Base-by-base conservation (phyloP, 176 grass and related monocot species). In the Oryza coarctata region DNA sequence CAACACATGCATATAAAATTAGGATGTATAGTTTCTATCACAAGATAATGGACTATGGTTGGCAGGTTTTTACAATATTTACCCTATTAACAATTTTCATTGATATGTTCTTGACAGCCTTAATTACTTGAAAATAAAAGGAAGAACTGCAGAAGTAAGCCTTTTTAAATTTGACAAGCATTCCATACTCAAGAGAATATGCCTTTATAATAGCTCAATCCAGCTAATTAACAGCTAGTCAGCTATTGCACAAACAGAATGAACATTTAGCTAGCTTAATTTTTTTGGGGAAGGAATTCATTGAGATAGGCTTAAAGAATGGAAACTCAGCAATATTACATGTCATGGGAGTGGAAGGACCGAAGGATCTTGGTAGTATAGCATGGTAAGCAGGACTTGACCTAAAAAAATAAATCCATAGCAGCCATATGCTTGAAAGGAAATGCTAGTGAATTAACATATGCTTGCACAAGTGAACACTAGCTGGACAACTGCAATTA, bases 371-470 rank as follows among this genome's bases (percentile, higher is more conserved):
- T 28, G 12, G 32, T 36, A 57, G 36, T 49, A 27, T 40, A 9
- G 1, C 22, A 66, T 18, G 20, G 31, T 65, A 65, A 50, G 38
- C 36, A 45, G 14, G 1, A 35, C 26, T 25, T 62, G 18, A 17
- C 29, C 41, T 83, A 35, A 45, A 61, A 45, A 45, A 78, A 14
- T 18, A 60, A 60, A 60, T 44, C n/a, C 25, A 82, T 9, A 68
- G n/a, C n/a, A n/a, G n/a, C n/a, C n/a, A 68, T 60, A 40, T 41
- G 29, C 82, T 82, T 78, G 33, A 57, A 78, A 35, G 60, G 23
- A 79, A 28, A 68, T 62, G 62, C 18, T 23, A 68, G 76, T 75
- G 30, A 36, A 71, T 73, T 25, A 11, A 44, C 40, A 78, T 58
- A 73, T 49, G n/a, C 55, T 62, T 64, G 31, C 5, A 15, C 26